Base-by-base conservation (phyloP, 179 eudicot genomes). In the Silene vulgaris region DNA sequence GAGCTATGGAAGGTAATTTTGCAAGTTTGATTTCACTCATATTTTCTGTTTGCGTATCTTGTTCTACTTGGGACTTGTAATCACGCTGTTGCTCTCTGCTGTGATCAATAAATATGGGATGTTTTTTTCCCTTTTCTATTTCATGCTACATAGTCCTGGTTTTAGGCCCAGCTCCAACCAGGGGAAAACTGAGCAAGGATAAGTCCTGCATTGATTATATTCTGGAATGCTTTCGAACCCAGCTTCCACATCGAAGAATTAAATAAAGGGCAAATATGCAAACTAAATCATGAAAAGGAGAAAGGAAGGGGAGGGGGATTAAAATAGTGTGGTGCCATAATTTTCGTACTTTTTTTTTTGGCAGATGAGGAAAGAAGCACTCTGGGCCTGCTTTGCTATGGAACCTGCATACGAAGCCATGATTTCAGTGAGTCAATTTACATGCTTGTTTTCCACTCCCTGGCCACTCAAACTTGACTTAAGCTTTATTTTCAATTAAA, bases 331-430 rank as follows among this genome's bases (percentile, higher is more conserved):
- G 43, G 40, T 30, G 52, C 14, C 23, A 43, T 76, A 60, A 50
- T 30, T 14, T 76, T 50, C 35, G 48, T 23, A 26, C 26, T 65
- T 69, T 43, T 64, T 23, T 65, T 12, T 79, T 23, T 23, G 26
- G 83, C 80, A 94, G 99, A 90, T 92, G 86, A 87, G 99, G 82
- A 95, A 95, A 88, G 99, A 95, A 87, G 99, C 99, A 73, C 93
- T 95, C 40, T 92, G 96, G 96, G 99, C 99, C 19, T 92, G 96
- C 87, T 92, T 92, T 76, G 99, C 99, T 19, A 86, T 92, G 97
- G 95, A 74, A 65, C 97, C 99, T 72, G 61, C 66, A 71, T 89
- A 28, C 77, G 97, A 95, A 82, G 97, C 97, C 79, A 92, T 95
- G 97, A 95, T 85, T 75, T 71, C 99, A 85, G 97, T 94, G 28